Conservation (phyloP, 179 eudicot species). For the Gypsophila paniculata region DNA sequence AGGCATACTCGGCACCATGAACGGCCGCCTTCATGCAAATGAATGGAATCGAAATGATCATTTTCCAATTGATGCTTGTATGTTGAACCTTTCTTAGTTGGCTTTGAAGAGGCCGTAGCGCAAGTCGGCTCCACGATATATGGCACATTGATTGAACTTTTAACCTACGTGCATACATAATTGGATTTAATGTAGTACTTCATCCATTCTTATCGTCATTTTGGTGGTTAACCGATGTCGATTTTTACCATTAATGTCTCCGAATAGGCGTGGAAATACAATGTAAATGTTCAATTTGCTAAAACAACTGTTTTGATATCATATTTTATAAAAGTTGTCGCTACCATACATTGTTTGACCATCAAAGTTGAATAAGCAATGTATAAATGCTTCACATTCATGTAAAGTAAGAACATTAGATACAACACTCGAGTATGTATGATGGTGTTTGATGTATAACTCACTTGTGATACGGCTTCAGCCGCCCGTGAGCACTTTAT, state of each 20-base stretch:
- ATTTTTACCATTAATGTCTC: too few relatives aligned
- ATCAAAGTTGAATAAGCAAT: not conserved
- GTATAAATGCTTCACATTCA: not conserved
- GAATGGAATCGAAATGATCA: not conserved
- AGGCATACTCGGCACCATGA: constrained; percentile 13
- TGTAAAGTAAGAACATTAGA: not conserved
- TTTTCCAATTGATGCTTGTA: not conserved
- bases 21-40: not conserved
- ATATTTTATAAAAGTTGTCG: too few relatives aligned
- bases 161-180: not conserved
- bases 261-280: not conserved
- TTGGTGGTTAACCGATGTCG: too few relatives aligned
- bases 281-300: not conserved
- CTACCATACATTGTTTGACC: too few relatives aligned
- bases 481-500: not conserved
- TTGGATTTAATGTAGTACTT: not conserved
- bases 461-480: constrained; percentile 8
- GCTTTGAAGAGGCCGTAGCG: not conserved
- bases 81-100: not conserved
- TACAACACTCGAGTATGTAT: not conserved
- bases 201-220: too few relatives aligned
- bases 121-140: constrained; percentile 9
- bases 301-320: not conserved
- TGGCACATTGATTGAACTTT: not conserved
- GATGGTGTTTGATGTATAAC: not conserved